phyloP scores from a whole-genome alignment of 169 alveolate genomes.

The Plasmodium knowlesi region DNA sequence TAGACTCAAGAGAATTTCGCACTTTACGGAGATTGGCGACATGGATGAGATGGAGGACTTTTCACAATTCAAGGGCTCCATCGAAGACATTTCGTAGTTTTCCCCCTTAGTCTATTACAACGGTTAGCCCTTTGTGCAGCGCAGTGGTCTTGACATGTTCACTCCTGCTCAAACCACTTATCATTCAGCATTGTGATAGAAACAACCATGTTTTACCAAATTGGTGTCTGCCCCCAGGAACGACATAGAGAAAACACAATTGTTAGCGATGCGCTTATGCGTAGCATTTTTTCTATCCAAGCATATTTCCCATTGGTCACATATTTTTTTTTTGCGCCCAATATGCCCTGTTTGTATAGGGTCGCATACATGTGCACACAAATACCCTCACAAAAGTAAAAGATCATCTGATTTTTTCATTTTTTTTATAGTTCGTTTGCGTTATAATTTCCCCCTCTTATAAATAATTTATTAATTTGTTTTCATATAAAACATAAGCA shows the following conservation, averaged over 20 bases:
- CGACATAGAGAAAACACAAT: neutral
- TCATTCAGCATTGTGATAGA: neutral
- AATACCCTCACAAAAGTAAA: neutral
- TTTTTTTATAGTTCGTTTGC: neutral
- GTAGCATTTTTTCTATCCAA: neutral
- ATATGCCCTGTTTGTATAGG: neutral
- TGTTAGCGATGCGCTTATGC: neutral
- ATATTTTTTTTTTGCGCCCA: neutral
- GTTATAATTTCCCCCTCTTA: neutral
- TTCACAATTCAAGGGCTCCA: slow-evolving; percentile 22
- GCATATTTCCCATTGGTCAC: neutral
- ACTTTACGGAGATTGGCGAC: slow-evolving; percentile 75
- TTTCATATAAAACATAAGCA: neutral
- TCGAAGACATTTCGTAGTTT: slow-evolving; percentile 42
- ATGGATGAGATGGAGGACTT: slow-evolving; percentile 76
- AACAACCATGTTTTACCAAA: neutral
- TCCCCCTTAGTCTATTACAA: neutral
- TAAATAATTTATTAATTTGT: slow-evolving; percentile 27
- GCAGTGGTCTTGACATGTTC: neutral
- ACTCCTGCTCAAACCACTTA: neutral
- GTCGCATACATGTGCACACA: neutral
- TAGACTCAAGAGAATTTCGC: slow-evolving; percentile 72
- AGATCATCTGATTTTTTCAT: neutral
- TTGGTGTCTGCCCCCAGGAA: neutral
- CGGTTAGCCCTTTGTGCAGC: neutral